A percentile compares a stretch with the other conserved stretches of the same genome.
phyloP scores from a whole-genome alignment of 1,284 basidiomycete species.

The Trichosporon inkin region DNA sequence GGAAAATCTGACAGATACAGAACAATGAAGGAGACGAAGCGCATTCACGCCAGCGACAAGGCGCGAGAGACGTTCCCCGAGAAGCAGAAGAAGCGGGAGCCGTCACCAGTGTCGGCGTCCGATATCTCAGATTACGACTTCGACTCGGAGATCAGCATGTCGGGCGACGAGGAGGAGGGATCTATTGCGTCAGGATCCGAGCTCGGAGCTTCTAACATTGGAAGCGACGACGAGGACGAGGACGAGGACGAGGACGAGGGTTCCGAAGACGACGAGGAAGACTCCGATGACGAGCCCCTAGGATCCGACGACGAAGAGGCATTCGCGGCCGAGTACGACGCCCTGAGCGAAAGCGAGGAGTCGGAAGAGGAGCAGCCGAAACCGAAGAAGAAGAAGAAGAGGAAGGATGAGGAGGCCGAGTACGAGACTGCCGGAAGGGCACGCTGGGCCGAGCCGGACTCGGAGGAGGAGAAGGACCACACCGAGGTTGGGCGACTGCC shows the following conservation, averaged over 20 bases:
- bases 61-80: slow-evolving; percentile 39
- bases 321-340: slow-evolving; percentile 19
- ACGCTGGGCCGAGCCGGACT: slow-evolving; percentile 30
- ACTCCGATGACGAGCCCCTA: slow-evolving; percentile 19
- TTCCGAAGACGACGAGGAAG: slow-evolving; percentile 21
- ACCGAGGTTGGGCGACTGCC: slow-evolving; percentile 65
- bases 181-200: slow-evolving; percentile 7
- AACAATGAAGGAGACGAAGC: slow-evolving; percentile 47
- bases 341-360: slow-evolving; percentile 23
- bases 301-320: slow-evolving; percentile 27
- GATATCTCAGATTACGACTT: slow-evolving; percentile 32
- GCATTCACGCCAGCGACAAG: slow-evolving; percentile 47
- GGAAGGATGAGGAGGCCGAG: slow-evolving; percentile 41
- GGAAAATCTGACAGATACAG: slow-evolving; percentile 21
- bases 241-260: slow-evolving; percentile 23
- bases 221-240: slow-evolving; percentile 24
- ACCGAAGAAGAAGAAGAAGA: slow-evolving; percentile 32
- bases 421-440: slow-evolving; percentile 39
- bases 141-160: slow-evolving; percentile 39
- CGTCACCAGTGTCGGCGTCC: slow-evolving; percentile 29
- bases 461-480: slow-evolving; percentile 33
- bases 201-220: slow-evolving; percentile 15
- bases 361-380: slow-evolving; percentile 24
- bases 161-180: slow-evolving; percentile 39
- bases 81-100: slow-evolving; percentile 30